These are phyloP conservation scores for Puccinia hordei DNA, from an alignment of 1,284 basidiomycete genomes.

Conservation along the genomic window DNA sequence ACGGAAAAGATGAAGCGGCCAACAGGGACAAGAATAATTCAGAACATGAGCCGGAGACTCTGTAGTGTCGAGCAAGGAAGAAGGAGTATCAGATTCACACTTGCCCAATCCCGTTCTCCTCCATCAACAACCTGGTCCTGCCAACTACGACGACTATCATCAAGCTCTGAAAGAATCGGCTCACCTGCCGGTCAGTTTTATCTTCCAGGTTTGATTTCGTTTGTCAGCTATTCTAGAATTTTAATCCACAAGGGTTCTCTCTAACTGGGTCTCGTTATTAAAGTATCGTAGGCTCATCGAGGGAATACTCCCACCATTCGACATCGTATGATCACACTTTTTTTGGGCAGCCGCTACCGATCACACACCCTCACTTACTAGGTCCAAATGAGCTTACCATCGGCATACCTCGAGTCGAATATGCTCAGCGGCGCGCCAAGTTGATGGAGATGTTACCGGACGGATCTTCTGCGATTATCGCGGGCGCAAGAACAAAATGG, in stretches of 20 bases:
- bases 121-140: not conserved
- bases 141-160: not conserved
- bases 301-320: not conserved
- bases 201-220: not conserved
- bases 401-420: slow-evolving; percentile 16
- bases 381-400: slow-evolving; percentile 7
- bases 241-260: not conserved
- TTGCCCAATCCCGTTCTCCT: not conserved
- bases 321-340: slow-evolving; percentile 1
- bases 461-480: slow-evolving; percentile 28
- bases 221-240: not conserved
- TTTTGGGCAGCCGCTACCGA: slow-evolving; percentile 35
- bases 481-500: slow-evolving; percentile 23
- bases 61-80: not conserved
- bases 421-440: slow-evolving; percentile 18
- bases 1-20: not conserved
- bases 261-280: slow-evolving; percentile 9
- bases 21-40: not conserved
- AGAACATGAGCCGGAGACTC: not conserved
- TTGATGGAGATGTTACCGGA: slow-evolving; percentile 18
- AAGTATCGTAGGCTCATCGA: slow-evolving; percentile 12
- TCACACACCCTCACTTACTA: slow-evolving; percentile 40
- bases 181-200: not conserved
- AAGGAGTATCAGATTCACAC: not conserved
- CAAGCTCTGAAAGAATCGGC: not conserved